phyloP scores from a whole-genome alignment of 2,329 filamentous ascomycete species.

The Colletotrichum sp. region DNA sequence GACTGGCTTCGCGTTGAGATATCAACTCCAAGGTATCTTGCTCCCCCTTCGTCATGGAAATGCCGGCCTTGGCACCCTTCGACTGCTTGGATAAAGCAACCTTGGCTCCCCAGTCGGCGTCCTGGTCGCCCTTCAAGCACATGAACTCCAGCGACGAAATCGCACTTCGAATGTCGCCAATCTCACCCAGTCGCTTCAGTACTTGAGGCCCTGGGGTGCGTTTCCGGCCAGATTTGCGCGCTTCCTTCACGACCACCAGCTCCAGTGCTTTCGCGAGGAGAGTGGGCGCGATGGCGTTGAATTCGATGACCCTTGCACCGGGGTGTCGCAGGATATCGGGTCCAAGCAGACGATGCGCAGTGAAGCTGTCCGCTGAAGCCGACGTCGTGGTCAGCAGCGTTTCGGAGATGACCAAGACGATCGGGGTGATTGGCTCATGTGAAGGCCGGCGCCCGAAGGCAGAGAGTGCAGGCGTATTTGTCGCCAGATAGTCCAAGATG shows the following conservation, averaged over 20 bases:
- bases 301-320: constrained; percentile 81
- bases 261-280: constrained; percentile 86
- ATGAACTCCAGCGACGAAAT: constrained; percentile 91
- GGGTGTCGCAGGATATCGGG: constrained; percentile 85
- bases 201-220: constrained; percentile 80
- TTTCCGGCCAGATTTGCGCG: constrained; percentile 75
- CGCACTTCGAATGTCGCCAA: constrained; percentile 93
- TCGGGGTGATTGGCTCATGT: constrained; percentile 64
- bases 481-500: constrained; percentile 76
- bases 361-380: constrained; percentile 88
- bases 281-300: constrained; percentile 90
- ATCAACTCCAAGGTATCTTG: constrained; percentile 80
- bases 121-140: constrained; percentile 80
- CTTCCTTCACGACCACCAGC: constrained; percentile 83
- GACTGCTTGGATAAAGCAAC: constrained; percentile 74
- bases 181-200: constrained; percentile 79
- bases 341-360: constrained; percentile 86
- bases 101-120: constrained; percentile 76
- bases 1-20: constrained; percentile 83
- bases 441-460: constrained; percentile 47
- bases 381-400: constrained; percentile 86
- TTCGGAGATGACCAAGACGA: constrained; percentile 92
- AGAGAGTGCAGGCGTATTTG: constrained; percentile 64
- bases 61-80: constrained; percentile 60
- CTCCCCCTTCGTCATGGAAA: constrained; percentile 76